Percentiles rank a stretch among this genome's conserved stretches.
phyloP scores from a whole-genome alignment of 2,329 filamentous ascomycete species.

The Trichoderma aggressivum region DNA sequence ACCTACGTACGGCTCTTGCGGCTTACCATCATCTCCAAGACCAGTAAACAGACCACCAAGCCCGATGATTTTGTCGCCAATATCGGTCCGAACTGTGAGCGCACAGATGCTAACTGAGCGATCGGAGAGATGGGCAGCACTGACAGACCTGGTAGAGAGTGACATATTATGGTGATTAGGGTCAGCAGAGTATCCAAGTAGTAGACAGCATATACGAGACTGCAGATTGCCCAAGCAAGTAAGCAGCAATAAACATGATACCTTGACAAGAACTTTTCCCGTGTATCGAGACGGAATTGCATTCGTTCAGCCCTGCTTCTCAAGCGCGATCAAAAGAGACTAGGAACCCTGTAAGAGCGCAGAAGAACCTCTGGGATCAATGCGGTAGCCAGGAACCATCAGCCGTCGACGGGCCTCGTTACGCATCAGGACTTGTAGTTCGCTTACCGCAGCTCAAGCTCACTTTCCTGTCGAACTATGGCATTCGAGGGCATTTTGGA shows the following conservation, averaged over 20 bases:
- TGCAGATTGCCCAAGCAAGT: not conserved
- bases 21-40: conserved; percentile 30
- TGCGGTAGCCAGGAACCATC: not conserved
- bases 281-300: not conserved
- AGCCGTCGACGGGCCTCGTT: not conserved
- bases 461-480: not conserved
- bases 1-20: conserved; percentile 28
- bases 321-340: not conserved
- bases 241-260: not conserved
- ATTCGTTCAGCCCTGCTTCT: not conserved
- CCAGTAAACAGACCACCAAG: conserved; percentile 24
- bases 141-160: conserved; percentile 22
- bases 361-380: not conserved
- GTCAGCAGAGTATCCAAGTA: not conserved
- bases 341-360: not conserved
- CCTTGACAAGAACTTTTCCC: not conserved
- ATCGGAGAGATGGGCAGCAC: conserved; percentile 13
- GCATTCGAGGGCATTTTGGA: not conserved
- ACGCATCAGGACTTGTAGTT: not conserved
- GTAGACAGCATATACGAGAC: not conserved
- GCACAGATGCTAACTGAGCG: conserved; percentile 19
- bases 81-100: conserved; percentile 14
- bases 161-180: conserved; percentile 22
- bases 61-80: conserved; percentile 22
- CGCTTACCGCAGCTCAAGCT: conserved; percentile 1